phyloP scores from a whole-genome alignment of 1,139 yeast genomes.

The Taphrina populina region DNA sequence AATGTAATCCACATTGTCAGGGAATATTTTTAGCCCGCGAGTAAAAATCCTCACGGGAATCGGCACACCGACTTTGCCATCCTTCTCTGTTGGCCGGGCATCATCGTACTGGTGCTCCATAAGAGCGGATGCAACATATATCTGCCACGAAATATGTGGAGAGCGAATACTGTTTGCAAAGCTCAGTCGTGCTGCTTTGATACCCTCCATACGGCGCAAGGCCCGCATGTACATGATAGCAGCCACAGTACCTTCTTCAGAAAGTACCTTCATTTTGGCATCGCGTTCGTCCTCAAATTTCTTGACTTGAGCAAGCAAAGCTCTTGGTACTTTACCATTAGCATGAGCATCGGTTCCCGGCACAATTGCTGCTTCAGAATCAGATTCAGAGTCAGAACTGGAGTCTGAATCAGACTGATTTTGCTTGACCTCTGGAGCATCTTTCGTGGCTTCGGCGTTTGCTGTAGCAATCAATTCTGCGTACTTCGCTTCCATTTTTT shows the following conservation, averaged over 20 bases:
- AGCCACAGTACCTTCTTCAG: constrained; percentile 44
- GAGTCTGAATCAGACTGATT: constrained; percentile 10
- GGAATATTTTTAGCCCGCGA: constrained; percentile 66
- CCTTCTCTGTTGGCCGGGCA: constrained; percentile 41
- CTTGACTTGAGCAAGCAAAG: constrained; percentile 22
- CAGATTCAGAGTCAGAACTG: not conserved
- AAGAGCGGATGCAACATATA: constrained; percentile 73
- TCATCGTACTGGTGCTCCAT: constrained; percentile 67
- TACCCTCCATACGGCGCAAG: constrained; percentile 47
- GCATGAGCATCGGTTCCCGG: constrained; percentile 7
- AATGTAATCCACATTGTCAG: constrained; percentile 58
- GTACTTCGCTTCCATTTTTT: constrained; percentile 40
- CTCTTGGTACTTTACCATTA: constrained; percentile 12
- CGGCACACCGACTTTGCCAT: constrained; percentile 59
- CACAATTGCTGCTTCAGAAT: too few relatives aligned
- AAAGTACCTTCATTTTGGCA: constrained; percentile 38
- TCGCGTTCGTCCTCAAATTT: constrained; percentile 33
- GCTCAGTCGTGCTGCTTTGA: constrained; percentile 48
- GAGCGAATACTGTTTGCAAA: constrained; percentile 70
- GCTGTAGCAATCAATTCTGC: constrained; percentile 38
- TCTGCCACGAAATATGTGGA: constrained; percentile 67
- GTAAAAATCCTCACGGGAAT: constrained; percentile 63
- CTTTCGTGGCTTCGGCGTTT: constrained; percentile 9
- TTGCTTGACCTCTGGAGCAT: constrained; percentile 3
- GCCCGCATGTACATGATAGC: constrained; percentile 46